These are phyloP conservation scores for Stachybotrys elegans DNA, from an alignment of 2,329 filamentous ascomycete species.

Conservation along the genomic window DNA sequence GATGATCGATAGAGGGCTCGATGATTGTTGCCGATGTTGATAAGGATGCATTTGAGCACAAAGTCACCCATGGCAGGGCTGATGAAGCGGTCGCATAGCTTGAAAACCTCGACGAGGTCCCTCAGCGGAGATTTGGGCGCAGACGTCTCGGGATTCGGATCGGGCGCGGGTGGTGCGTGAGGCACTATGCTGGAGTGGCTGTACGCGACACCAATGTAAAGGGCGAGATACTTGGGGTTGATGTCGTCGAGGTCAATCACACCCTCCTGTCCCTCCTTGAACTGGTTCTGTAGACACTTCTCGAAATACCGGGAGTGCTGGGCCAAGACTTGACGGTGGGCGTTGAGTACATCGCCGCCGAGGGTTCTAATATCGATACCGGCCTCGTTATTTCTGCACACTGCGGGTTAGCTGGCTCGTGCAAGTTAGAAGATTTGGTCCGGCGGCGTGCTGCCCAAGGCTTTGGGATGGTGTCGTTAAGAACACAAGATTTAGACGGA, in stretches of 20 bases:
- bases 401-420: background rate
- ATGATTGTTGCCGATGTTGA: slow-evolving; percentile 24
- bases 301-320: slow-evolving; percentile 29
- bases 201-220: slow-evolving; percentile 29
- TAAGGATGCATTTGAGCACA: slow-evolving; percentile 23
- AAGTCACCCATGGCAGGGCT: slow-evolving; percentile 22
- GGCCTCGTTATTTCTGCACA: slow-evolving; percentile 21
- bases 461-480: too few species aligned
- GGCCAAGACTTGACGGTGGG: slow-evolving; percentile 23
- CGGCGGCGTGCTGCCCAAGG: background rate
- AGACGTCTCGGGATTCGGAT: slow-evolving; percentile 18
- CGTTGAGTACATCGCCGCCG: slow-evolving; percentile 22
- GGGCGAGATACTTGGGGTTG: slow-evolving; percentile 25
- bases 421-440: too few species aligned
- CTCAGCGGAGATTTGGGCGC: slow-evolving; percentile 20
- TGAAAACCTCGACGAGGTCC: slow-evolving; percentile 30
- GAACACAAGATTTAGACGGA: background rate
- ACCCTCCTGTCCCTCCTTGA: slow-evolving; percentile 21
- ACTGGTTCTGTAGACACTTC: slow-evolving; percentile 20
- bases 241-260: slow-evolving; percentile 25
- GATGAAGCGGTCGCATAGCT: slow-evolving; percentile 30
- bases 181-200: slow-evolving; percentile 27
- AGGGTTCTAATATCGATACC: slow-evolving; percentile 22
- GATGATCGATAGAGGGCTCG: slow-evolving; percentile 23
- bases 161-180: slow-evolving; percentile 16